These are phyloP conservation scores for Pythium aphanidermatum DNA, from an alignment of 352 stramenopile species.

Conservation along the genomic window DNA sequence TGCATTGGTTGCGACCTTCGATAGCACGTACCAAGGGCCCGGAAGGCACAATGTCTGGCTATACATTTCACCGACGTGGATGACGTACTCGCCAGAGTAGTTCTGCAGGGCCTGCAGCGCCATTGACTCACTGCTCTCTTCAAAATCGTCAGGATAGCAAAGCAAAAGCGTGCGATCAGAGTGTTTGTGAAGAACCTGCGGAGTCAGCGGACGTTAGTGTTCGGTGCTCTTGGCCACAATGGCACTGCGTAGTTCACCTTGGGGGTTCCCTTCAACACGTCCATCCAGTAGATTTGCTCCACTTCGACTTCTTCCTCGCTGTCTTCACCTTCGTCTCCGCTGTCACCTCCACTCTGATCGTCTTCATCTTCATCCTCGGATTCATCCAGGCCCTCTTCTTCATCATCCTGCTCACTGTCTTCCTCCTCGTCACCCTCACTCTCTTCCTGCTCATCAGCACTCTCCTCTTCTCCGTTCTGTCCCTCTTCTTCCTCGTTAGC, in stretches of 20 bases:
- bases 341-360: conserved; percentile 12
- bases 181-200: conserved; percentile 64
- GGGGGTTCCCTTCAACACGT: conserved; percentile 66
- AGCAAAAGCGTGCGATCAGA: conserved; percentile 86
- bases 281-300: conserved; percentile 82
- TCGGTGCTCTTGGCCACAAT: neutral
- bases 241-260: conserved; percentile 28
- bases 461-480: neutral
- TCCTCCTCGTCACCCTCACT: conserved; percentile 26
- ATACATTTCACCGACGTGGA: conserved; percentile 93
- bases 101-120: conserved; percentile 85
- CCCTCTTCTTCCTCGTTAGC: conserved; percentile 41
- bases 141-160: conserved; percentile 93
- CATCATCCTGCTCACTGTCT: conserved; percentile 19
- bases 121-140: conserved; percentile 86
- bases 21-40: conserved; percentile 80
- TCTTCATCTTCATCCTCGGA: conserved; percentile 17
- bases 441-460: conserved; percentile 18
- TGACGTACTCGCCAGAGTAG: conserved; percentile 88
- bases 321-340: conserved; percentile 14
- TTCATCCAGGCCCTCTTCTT: conserved; percentile 23
- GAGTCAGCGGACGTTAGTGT: neutral
- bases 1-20: neutral
- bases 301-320: conserved; percentile 71
- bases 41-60: conserved; percentile 85